Evolutionary conservation across 352 stramenopile genomes (phyloP).

Genomic region (Phytophthora tentaculata): DNA sequence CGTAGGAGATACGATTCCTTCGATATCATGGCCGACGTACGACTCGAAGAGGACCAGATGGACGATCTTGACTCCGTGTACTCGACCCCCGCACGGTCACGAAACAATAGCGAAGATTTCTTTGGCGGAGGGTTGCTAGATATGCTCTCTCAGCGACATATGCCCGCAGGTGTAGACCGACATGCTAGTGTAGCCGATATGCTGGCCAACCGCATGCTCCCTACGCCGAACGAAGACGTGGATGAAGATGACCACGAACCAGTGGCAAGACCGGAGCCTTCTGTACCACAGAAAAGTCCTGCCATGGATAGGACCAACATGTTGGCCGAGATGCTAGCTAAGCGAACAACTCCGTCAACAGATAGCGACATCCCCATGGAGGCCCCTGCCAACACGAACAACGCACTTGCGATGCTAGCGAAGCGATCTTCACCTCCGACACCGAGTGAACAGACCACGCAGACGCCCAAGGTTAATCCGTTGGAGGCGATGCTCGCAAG

Average conservation of each 20-base stretch:
- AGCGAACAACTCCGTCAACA: slow-evolving; percentile 24
- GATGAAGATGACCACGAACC: slow-evolving; percentile 20
- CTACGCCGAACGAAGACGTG: slow-evolving; percentile 13
- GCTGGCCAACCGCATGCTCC: slow-evolving; percentile 28
- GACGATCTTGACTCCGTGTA: slow-evolving; percentile 38
- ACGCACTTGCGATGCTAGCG: slow-evolving; percentile 45
- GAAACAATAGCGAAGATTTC: slow-evolving; percentile 43
- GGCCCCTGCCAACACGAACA: slow-evolving; percentile 20
- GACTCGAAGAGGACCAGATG: slow-evolving; percentile 24
- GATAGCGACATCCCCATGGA: slow-evolving; percentile 11
- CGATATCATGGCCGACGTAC: slow-evolving; percentile 38
- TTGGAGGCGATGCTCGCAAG: slow-evolving; percentile 53
- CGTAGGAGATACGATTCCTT: slow-evolving; percentile 42
- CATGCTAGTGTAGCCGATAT: slow-evolving; percentile 45
- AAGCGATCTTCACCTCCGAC: slow-evolving; percentile 28
- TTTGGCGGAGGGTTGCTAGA: slow-evolving; percentile 35
- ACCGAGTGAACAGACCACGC: slow-evolving; percentile 3
- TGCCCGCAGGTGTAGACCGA: slow-evolving; percentile 36
- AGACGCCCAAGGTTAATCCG: slow-evolving; percentile 40
- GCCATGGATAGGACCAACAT: slow-evolving; percentile 36
- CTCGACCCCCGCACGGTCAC: slow-evolving; percentile 32
- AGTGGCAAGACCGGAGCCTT: slow-evolving; percentile 3
- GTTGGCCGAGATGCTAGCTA: slow-evolving; percentile 47
- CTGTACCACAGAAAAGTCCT: slow-evolving; percentile 6
- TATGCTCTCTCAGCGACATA: slow-evolving; percentile 45